Evolutionary conservation across 805 yeast species (phyloP), one percentile per base, ranked within the genome.

Genomic region (Yarrowia bubula): DNA sequence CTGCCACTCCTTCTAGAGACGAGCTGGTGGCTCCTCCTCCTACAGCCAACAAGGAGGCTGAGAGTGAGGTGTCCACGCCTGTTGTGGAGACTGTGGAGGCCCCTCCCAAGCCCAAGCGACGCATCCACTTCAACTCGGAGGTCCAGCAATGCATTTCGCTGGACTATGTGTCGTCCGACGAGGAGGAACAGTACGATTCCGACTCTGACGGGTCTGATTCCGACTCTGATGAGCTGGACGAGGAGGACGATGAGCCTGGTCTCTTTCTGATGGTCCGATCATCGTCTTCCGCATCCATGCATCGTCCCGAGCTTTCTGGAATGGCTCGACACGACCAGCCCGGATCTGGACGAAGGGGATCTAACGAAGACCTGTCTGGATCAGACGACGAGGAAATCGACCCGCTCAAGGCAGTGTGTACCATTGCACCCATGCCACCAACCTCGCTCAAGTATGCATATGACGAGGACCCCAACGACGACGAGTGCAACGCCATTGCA

Each of bases 81-180:
- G 37, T 64, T 13, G 46, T 46, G 3, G 28, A 22, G 13, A 33
- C 46, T 6, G 57, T 48, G 37, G 55, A 41, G 9, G 8, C 55
- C 3, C 55, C 55, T 7, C 41, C 55, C 31, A 79, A 78, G 65
- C 76, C 74, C 41, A 81, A 78, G 69, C 84, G 96, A 67, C 96
- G 84, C 70, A 92, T 95, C 67, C 98, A 92, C 76, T 95, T 95
- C 77, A 95, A 88, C 74, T 96, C 91, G 73, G 85, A 92, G 64
- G 99, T 95, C 37, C 92, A 91, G 74, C 99, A 95, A 75, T 95
- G 99, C 75, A 86, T 90, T 68, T 92, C 96, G 0, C 74, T 92
- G 10, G 85, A 82, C 66, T 72, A 79, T 37, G 61, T 63, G 10
- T 69, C 66, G n/a, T 38, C 66, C 10, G 73, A 68, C 18, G 70